Base-by-base conservation (phyloP, 371 early-diverging fungal species). In the Apophysomyces elegans region DNA sequence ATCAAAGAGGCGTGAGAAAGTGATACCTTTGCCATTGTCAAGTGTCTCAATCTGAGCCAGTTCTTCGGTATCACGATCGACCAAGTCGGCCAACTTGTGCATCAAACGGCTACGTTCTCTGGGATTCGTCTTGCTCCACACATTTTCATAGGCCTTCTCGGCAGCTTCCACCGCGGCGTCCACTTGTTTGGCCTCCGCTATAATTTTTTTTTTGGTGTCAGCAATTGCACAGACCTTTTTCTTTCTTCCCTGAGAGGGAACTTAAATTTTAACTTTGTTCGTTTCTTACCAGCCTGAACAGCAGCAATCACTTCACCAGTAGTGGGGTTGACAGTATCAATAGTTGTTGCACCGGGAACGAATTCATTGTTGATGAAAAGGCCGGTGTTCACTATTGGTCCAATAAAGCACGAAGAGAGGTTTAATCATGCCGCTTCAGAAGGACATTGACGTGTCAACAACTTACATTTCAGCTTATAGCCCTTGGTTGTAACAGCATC, bases 291-390 rank as follows among this genome's bases (percentile, higher is more conserved):
- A 67, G 81, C 80, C 61, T 79, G 77, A 38, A 83, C 78, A 45
- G 57, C 36, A 38, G 71, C 41, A 50, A 83, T 85, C 8, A 77
- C 66, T 63, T 84, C 71, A 8, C 77, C 85, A 13, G 69, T 81
- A 35, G 77, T n/a, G 54, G 85, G 85, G 63, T 83, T 81, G 56
- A 85, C 46, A 4, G 78, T 80, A 37, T 81, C 83, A 69, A 85
- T 71, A 21, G 78, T 74, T n/a, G 61, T 64, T 7, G 70, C 76
- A 67, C 80, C 75, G 37, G 63, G 70, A 38, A 85, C 80, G 35
- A 83, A 85, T 41, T 83, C 73, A 63, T 83, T 83, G 66, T 85
- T 83, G 59, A 85, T 85, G 65, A 85, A 83, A 21, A 85, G 68
- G 67, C 84, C 83, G 45, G 84, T 85, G 65, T 81, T 71, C 59